These are phyloP conservation scores for Isabelozyma rhagii DNA, from an alignment of 805 yeast species.

Conservation along the genomic window DNA sequence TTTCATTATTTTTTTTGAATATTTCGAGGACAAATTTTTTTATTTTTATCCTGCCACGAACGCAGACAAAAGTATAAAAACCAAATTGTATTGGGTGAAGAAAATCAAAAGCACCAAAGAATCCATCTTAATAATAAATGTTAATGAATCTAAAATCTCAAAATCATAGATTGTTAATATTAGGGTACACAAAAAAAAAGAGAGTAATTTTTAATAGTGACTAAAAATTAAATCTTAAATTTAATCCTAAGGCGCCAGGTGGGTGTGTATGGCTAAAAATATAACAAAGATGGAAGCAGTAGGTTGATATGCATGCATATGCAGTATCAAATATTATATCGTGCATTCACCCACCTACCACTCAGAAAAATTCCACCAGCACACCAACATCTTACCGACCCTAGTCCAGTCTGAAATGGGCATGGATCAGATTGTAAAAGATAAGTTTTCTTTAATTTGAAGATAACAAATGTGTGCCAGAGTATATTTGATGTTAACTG, in stretches of 20 bases:
- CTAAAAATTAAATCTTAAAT: not conserved
- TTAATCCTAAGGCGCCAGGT: not conserved
- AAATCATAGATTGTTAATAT: not conserved
- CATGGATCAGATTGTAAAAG: too few species aligned
- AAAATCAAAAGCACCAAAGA: too few species aligned
- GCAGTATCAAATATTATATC: not conserved
- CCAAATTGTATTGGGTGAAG: not conserved
- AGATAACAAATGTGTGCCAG: too few species aligned
- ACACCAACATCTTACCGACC: not conserved
- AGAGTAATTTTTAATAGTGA: not conserved
- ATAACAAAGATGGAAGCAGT: not conserved
- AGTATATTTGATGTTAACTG: not conserved
- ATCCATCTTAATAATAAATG: not conserved
- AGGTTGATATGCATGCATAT: not conserved
- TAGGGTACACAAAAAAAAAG: not conserved
- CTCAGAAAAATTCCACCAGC: not conserved
- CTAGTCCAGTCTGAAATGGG: not conserved
- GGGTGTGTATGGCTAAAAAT: not conserved
- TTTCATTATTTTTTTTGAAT: too few species aligned
- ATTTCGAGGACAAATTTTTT: too few species aligned
- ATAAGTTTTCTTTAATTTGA: too few species aligned
- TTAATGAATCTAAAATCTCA: not conserved
- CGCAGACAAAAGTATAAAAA: not conserved
- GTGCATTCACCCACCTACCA: not conserved
- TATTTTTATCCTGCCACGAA: not conserved